Evolutionary conservation across 305 asterid genomes (phyloP), one percentile per base, ranked within the genome.

Genomic region (Withania somnifera): DNA sequence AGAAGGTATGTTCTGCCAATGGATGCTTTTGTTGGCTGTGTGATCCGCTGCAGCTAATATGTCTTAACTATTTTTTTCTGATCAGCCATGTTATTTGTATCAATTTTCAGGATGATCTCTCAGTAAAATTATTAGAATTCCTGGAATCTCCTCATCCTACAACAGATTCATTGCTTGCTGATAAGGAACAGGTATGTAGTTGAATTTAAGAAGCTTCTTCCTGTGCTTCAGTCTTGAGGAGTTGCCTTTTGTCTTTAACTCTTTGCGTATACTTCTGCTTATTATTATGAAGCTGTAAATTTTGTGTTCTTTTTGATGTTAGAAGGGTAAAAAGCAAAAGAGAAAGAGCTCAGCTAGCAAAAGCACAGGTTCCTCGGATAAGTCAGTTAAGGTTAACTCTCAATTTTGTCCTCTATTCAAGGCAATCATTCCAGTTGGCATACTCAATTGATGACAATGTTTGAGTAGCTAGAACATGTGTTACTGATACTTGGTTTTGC

Each of bases 81-180:
- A 26, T 50, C 45, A 8, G 26, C 26, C 45, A 28, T 50, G 24
- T 54, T 28, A 50, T 42, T 28, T 22, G 45, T 80, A 83, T 88
- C 79, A 87, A 81, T 67, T 73, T 56, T 56, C 82, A 96, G 99
- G 98, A 96, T 87, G 99, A 94, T 84, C 91, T 94, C 51, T 86
- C 92, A 40, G 84, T 86, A 30, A 93, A 88, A 91, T 81, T 96
- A 82, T 81, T 94, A 84, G 95, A 94, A 58, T 96, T 96, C 89
- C 82, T 96, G 84, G 98, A 91, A 86, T 93, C 98, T 82, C 99
- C 98, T 56, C 94, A 91, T 92, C 91, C 93, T 73, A 96, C 98
- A 13, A 94, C 97, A 11, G 95, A 92, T 56, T 53, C 84, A 77
- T 86, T 96, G 89, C 98, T 96, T 28, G 92, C 98, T 85, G 97